Percentiles rank a stretch among this genome's conserved stretches.
Conservation (phyloP, 768 basidiomycete species). For the Russula abietina region DNA sequence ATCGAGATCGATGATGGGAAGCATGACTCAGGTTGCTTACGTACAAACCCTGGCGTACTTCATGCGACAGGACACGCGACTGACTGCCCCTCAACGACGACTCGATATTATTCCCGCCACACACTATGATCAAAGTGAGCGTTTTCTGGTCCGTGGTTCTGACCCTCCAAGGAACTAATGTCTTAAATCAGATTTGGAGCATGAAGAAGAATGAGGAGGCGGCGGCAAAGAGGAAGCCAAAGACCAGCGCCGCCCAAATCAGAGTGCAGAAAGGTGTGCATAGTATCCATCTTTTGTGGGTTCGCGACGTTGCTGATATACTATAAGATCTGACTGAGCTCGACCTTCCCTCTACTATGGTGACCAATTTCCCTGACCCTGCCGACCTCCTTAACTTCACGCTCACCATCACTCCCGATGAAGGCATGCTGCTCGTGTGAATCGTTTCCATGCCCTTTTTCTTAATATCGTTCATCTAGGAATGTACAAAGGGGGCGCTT, state of each 20-base stretch:
- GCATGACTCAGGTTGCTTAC: slow-evolving; percentile 27
- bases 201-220: slow-evolving; percentile 99
- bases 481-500: slow-evolving; percentile 96
- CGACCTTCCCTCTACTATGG: slow-evolving; percentile 94
- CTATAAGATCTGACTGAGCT: slow-evolving; percentile 87
- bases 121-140: slow-evolving; percentile 43
- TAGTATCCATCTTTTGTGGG: neutral
- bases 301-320: neutral
- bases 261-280: slow-evolving; percentile 95
- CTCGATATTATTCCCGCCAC: neutral
- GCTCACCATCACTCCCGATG: slow-evolving; percentile 92
- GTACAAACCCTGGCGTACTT: neutral
- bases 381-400: slow-evolving; percentile 94
- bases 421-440: slow-evolving; percentile 48
- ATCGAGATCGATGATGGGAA: slow-evolving; percentile 77
- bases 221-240: slow-evolving; percentile 95
- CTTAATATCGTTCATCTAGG: slow-evolving; percentile 42
- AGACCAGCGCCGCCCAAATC: slow-evolving; percentile 96
- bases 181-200: slow-evolving; percentile 76
- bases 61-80: neutral
- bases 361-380: slow-evolving; percentile 88
- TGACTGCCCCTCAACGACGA: neutral
- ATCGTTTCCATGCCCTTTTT: neutral
- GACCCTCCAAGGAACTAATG: slow-evolving; percentile 14
- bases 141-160: neutral